Percentiles rank a stretch among this genome's conserved stretches.
Evolutionary conservation across 1,284 basidiomycete species (phyloP).

Genomic region (Marasmius sp.): DNA sequence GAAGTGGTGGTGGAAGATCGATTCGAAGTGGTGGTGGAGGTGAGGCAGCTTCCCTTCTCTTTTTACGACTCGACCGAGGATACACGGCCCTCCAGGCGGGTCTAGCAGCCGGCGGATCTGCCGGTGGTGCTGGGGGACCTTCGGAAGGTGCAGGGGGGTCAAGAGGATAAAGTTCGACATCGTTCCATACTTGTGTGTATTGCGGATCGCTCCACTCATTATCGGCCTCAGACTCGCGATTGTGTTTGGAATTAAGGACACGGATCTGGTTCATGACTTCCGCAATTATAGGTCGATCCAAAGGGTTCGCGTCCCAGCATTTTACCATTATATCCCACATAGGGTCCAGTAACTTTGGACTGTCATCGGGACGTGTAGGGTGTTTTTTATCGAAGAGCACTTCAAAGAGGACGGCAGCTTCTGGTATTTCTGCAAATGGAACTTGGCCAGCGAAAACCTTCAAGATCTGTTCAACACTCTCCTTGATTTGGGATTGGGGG

Average conservation of each 20-base stretch:
- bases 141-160: constrained; percentile 39
- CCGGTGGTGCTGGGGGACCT: constrained; percentile 33
- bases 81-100: constrained; percentile 60
- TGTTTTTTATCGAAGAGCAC: background rate
- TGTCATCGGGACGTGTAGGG: background rate
- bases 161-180: constrained; percentile 20
- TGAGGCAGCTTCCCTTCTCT: constrained; percentile 38
- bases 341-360: background rate
- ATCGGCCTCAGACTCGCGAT: too few species aligned
- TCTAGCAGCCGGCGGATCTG: constrained; percentile 41
- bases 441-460: background rate
- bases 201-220: too few species aligned
- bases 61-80: constrained; percentile 37
- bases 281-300: background rate
- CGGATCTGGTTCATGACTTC: background rate
- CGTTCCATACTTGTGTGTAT: too few species aligned
- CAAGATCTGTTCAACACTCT: background rate
- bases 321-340: background rate
- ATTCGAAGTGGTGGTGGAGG: too few species aligned
- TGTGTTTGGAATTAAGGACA: too few species aligned
- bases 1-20: constrained; percentile 31
- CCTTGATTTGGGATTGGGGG: background rate
- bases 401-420: background rate
- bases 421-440: background rate
- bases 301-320: background rate